These are phyloP conservation scores for Prorocentrum cordatum DNA, from an alignment of 169 alveolate species.

Conservation along the genomic window DNA sequence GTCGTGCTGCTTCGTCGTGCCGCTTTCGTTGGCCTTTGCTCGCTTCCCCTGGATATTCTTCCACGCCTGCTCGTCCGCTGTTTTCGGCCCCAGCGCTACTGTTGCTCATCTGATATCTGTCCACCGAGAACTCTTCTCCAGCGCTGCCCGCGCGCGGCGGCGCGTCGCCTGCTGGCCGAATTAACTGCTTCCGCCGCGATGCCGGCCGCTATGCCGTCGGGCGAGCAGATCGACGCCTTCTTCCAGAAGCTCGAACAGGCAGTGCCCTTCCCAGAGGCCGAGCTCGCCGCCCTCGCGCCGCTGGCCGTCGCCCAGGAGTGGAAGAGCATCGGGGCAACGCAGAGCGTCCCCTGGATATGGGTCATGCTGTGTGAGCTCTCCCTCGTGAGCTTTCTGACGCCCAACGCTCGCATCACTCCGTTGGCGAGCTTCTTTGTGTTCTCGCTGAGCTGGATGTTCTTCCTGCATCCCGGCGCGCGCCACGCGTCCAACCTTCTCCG, in stretches of 20 bases:
- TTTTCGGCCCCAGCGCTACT: too few relatives aligned
- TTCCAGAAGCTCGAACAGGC: not conserved
- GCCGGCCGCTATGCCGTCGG: too few relatives aligned
- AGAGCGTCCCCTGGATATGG: slow-evolving; percentile 20
- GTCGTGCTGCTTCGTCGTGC: too few relatives aligned
- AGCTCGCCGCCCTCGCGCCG: not conserved
- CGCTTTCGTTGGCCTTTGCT: too few relatives aligned
- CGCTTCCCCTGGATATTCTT: too few relatives aligned
- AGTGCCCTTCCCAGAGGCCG: not conserved
- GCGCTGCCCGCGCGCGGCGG: too few relatives aligned
- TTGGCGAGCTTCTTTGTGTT: not conserved
- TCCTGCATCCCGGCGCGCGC: slow-evolving; percentile 2
- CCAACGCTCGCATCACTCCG: not conserved
- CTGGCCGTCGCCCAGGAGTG: not conserved
- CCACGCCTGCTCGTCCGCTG: too few relatives aligned
- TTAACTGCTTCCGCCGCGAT: too few relatives aligned
- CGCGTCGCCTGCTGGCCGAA: too few relatives aligned
- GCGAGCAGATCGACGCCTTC: not conserved
- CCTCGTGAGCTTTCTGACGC: not conserved
- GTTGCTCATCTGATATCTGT: too few relatives aligned
- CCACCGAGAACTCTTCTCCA: too few relatives aligned
- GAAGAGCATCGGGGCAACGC: not conserved
- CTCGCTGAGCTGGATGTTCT: slow-evolving; percentile 7
- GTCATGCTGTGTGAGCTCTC: slow-evolving; percentile 28
- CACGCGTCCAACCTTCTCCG: slow-evolving; percentile 20